phyloP scores from a whole-genome alignment of 495 filamentous ascomycete genomes.

The Podospora didyma region DNA sequence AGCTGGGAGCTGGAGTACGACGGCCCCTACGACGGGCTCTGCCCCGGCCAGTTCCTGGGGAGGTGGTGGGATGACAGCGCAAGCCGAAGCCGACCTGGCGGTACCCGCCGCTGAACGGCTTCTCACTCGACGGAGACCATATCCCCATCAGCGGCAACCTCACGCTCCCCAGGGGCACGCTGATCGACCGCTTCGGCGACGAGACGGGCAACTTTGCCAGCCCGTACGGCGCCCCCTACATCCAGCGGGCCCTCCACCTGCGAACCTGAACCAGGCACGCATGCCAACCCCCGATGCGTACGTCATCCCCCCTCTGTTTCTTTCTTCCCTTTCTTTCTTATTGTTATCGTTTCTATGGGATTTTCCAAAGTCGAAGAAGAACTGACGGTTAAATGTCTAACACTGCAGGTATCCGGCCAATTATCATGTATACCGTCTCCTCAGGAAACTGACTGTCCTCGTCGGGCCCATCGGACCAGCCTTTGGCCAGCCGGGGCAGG shows the following conservation, averaged over 20 bases:
- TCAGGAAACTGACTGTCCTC: slow-evolving; percentile 35
- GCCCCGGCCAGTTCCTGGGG: slow-evolving; percentile 45
- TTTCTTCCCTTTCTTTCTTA: too few relatives aligned
- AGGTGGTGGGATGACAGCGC: slow-evolving; percentile 37
- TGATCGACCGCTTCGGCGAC: slow-evolving; percentile 54
- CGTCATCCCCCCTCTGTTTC: too few relatives aligned
- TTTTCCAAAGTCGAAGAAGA: too few relatives aligned
- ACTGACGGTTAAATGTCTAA: too few relatives aligned
- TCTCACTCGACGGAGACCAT: slow-evolving; percentile 26
- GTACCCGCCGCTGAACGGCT: slow-evolving; percentile 45
- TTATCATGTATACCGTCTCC: slow-evolving; percentile 53
- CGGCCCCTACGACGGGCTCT: slow-evolving; percentile 45
- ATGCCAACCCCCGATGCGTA: too few relatives aligned
- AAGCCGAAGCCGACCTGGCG: slow-evolving; percentile 20
- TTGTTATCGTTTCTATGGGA: too few relatives aligned
- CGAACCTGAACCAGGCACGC: slow-evolving; percentile 36
- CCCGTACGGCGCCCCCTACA: slow-evolving; percentile 48
- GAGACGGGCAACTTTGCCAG: slow-evolving; percentile 43
- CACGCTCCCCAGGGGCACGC: slow-evolving; percentile 39
- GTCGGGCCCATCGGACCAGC: slow-evolving; percentile 51
- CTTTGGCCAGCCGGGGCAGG: slow-evolving; percentile 57
- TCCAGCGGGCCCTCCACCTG: slow-evolving; percentile 51
- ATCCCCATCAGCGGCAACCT: slow-evolving; percentile 42
- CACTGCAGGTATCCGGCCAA: slow-evolving; percentile 42
- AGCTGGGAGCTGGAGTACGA: slow-evolving; percentile 34